Conservation (phyloP, 2,329 filamentous ascomycete species). For the Ilyonectria destructans region DNA sequence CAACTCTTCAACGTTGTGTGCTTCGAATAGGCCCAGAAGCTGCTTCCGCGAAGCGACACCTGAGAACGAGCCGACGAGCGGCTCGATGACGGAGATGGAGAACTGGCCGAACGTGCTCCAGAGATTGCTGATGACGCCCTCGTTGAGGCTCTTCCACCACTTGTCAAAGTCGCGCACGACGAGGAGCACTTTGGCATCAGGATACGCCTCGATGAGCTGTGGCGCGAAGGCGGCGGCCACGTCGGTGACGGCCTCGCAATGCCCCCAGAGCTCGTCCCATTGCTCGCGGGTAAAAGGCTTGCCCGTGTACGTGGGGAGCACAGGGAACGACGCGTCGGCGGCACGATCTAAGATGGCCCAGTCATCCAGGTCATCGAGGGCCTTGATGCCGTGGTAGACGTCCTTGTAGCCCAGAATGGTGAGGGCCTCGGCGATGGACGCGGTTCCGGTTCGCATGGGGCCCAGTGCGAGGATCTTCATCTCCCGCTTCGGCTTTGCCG, state of each 20-base stretch:
- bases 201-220: slow-evolving; percentile 51
- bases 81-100: slow-evolving; percentile 45
- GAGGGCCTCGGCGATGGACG: slow-evolving; percentile 55
- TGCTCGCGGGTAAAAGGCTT: slow-evolving; percentile 47
- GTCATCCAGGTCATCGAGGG: slow-evolving; percentile 42
- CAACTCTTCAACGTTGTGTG: slow-evolving; percentile 42
- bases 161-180: slow-evolving; percentile 51
- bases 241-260: slow-evolving; percentile 52
- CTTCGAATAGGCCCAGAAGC: slow-evolving; percentile 50
- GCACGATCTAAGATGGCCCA: slow-evolving; percentile 49
- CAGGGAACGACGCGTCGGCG: slow-evolving; percentile 50
- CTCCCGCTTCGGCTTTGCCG: slow-evolving; percentile 35
- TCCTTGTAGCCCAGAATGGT: slow-evolving; percentile 52
- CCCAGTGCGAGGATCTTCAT: slow-evolving; percentile 53
- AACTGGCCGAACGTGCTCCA: slow-evolving; percentile 40
- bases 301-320: slow-evolving; percentile 49
- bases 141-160: slow-evolving; percentile 53
- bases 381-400: slow-evolving; percentile 52
- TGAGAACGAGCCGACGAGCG: slow-evolving; percentile 53
- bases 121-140: slow-evolving; percentile 47
- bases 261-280: slow-evolving; percentile 54
- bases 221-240: slow-evolving; percentile 48
- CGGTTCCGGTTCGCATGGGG: slow-evolving; percentile 53
- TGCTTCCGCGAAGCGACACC: slow-evolving; percentile 45
- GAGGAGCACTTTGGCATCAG: slow-evolving; percentile 55